Base-by-base conservation (phyloP, 225 moss, liverwort and hornwort genomes). In the Pseudisothecium myosuroides region DNA sequence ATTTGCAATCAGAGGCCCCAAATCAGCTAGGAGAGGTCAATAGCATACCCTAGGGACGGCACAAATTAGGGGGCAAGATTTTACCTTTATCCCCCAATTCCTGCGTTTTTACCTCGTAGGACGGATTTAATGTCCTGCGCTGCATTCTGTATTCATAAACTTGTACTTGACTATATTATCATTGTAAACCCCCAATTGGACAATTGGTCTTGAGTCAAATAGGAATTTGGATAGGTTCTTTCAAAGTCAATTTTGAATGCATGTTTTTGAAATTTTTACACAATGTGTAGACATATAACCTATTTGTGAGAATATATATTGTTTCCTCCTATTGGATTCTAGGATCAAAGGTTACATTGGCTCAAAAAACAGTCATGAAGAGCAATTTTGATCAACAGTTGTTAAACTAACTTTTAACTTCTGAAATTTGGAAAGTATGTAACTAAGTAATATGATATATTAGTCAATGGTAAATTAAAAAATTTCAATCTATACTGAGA, bases 401-500 rank as follows among this genome's bases (percentile, higher is more conserved):
- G 22, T 52, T 22, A 5, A 34, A 52, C 8, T 9, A 0, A 1
- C 36, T 14, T 52, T 22, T 14, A 9, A 34, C 3, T 23, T 49
- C 54, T 36, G 6, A 6, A 76, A 36, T 36, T 36, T 36, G 14
- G 9, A 9, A 34, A 50, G 34, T 21, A 9, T 36, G 9, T 54
- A 77, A 76, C 1, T 14, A 14, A 8, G 1, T 22, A 54, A 36
- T 1, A 23, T 54, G 23, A 54, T 54, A 2, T 23, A 14, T 14
- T 54, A 23, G 37, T 49, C 32, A 23, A 77, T 0, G 9, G 13
- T 50, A 19, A 47, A 52, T 21, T 55, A 16, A 45, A 32, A 32
- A 19, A 12, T 8, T 0, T 0, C 0, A 12, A 0, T 19, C 6
- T 19, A 11, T 7, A 1, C 5, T 7, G 19, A 47, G 1, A 75